Evolutionary conservation across 2,329 filamentous ascomycete genomes (phyloP).

Genomic region (Alternaria infectoria): DNA sequence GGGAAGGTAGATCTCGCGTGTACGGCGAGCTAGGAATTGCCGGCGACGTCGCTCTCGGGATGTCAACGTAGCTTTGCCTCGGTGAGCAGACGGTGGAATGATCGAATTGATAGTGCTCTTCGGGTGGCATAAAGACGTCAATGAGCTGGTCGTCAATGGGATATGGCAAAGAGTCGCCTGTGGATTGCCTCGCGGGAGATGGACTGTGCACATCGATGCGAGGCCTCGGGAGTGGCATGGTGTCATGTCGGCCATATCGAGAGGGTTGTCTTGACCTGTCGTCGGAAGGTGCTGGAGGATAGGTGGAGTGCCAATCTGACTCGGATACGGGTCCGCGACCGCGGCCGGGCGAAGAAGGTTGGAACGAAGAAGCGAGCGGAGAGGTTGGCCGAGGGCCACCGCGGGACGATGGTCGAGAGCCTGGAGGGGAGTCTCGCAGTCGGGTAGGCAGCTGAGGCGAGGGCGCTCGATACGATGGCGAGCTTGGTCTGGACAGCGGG

Average conservation of each 20-base stretch:
- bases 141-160: conserved; percentile 51
- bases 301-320: conserved; percentile 41
- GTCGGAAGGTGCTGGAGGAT: conserved; percentile 28
- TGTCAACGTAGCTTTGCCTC: conserved; percentile 31
- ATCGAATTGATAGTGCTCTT: conserved; percentile 50
- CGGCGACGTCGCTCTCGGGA: conserved; percentile 28
- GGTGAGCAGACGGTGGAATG: conserved; percentile 32
- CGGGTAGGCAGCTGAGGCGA: conserved; percentile 40
- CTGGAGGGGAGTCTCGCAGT: conserved; percentile 29
- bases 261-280: conserved; percentile 37
- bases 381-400: conserved; percentile 33
- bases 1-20: conserved; percentile 20
- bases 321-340: conserved; percentile 28
- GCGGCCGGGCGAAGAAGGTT: conserved; percentile 23
- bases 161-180: conserved; percentile 49
- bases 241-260: conserved; percentile 38
- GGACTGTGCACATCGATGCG: conserved; percentile 44
- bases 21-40: conserved; percentile 29
- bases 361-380: conserved; percentile 32
- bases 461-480: conserved; percentile 29
- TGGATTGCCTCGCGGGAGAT: conserved; percentile 37
- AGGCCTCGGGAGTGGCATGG: conserved; percentile 36
- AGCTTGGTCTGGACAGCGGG: conserved; percentile 32
- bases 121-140: conserved; percentile 52
- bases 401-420: conserved; percentile 38